These are phyloP conservation scores for Globisporangium spinosum DNA, from an alignment of 352 stramenopile species.

Conservation along the genomic window DNA sequence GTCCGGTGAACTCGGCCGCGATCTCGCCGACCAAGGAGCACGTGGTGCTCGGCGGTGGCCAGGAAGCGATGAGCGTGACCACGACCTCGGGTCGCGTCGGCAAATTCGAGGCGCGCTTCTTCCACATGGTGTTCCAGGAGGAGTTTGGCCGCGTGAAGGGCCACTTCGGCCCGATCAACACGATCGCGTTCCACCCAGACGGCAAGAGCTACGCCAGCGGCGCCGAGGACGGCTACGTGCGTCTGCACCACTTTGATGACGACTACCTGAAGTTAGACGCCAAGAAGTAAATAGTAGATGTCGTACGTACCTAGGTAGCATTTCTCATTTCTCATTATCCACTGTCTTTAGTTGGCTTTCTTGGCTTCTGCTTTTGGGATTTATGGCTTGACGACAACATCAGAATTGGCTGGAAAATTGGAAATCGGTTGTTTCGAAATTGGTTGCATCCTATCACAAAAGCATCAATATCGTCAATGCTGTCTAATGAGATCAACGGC, in stretches of 20 bases:
- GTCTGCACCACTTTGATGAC: conserved; percentile 97
- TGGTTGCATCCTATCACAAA: not conserved
- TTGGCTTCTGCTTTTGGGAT: not conserved
- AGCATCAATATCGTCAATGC: not conserved
- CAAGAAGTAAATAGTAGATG: conserved; percentile 27
- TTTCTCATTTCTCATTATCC: conserved; percentile 3
- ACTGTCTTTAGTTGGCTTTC: not conserved
- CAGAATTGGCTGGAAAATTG: not conserved
- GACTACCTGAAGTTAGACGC: conserved; percentile 92
- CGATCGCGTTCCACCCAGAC: conserved; percentile 97
- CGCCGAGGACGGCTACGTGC: conserved; percentile 98
- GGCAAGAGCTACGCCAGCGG: conserved; percentile 98
- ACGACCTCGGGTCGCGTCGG: conserved; percentile 91
- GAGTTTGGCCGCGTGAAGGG: conserved; percentile 98
- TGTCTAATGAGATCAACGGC: not conserved
- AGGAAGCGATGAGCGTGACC: conserved; percentile 98
- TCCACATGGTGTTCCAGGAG: conserved; percentile 98
- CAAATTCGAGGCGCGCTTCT: conserved; percentile 97
- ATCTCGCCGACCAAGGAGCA: conserved; percentile 96
- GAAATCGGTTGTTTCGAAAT: not conserved
- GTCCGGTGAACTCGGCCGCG: conserved; percentile 97
- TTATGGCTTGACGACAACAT: not conserved
- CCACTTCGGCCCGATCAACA: conserved; percentile 99
- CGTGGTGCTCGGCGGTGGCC: conserved; percentile 96
- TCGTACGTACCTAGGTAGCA: conserved; percentile 7